Conservation (phyloP, 192 early-diverging fungal genomes). For the Lobulomyces angularis region DNA sequence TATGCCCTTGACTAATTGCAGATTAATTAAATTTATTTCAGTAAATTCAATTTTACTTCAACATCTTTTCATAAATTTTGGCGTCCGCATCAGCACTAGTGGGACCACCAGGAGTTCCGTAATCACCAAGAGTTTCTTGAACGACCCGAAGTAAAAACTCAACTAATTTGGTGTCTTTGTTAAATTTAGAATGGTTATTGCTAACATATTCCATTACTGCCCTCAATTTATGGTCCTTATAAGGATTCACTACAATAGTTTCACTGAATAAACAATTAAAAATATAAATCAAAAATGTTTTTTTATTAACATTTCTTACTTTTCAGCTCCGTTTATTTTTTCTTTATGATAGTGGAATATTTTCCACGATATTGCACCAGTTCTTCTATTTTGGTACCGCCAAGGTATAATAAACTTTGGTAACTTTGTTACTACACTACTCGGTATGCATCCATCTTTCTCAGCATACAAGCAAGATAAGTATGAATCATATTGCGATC, state of each 20-base stretch:
- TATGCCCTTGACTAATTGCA: conserved; percentile 28
- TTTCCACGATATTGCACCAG: conserved; percentile 31
- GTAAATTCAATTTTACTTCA: conserved; percentile 9
- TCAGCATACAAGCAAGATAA: conserved; percentile 23
- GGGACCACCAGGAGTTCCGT: conserved; percentile 32
- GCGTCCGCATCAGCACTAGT: conserved; percentile 23
- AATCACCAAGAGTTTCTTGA: conserved; percentile 24
- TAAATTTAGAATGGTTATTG: background rate
- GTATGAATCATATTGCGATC: conserved; percentile 23
- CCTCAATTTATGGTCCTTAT: conserved; percentile 13
- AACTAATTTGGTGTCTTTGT: conserved; percentile 18
- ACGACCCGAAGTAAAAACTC: conserved; percentile 24
- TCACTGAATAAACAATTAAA: conserved; percentile 11
- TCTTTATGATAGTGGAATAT: conserved; percentile 26
- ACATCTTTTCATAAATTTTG: conserved; percentile 23
- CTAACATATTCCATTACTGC: conserved; percentile 17
- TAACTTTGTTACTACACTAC: conserved; percentile 9
- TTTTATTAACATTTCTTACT: too few species aligned
- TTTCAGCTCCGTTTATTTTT: conserved; percentile 26
- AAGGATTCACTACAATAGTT: conserved; percentile 28
- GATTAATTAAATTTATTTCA: background rate
- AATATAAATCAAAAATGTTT: background rate
- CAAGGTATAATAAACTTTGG: conserved; percentile 34
- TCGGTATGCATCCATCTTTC: conserved; percentile 33
- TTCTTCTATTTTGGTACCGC: conserved; percentile 28